Evolutionary conservation across 1,139 yeast genomes (phyloP).

Genomic region (Candida smagusa): DNA sequence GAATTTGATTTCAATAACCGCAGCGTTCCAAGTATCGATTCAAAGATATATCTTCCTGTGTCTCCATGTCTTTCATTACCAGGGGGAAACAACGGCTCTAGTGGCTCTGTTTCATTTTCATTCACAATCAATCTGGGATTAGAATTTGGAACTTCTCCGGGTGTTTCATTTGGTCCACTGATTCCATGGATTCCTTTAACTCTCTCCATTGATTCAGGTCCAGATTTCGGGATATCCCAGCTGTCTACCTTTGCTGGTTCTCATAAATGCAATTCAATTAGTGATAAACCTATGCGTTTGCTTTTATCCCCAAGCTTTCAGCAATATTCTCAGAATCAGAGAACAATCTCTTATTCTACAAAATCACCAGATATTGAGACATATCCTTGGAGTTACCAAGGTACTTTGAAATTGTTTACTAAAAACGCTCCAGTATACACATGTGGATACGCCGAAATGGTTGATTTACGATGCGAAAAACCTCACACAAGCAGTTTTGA

Average conservation of each 20-base stretch:
- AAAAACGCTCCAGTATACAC: constrained; percentile 2
- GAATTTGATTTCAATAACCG: constrained; percentile 3
- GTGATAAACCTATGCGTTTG: constrained; percentile 2
- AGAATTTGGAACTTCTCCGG: background rate
- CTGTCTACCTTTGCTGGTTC: background rate
- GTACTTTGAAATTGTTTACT: constrained; percentile 1
- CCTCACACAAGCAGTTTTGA: constrained; percentile 2
- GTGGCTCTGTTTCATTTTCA: background rate
- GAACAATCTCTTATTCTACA: constrained; percentile 1
- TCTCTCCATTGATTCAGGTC: background rate
- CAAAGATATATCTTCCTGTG: constrained; percentile 13
- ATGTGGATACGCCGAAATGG: constrained; percentile 4
- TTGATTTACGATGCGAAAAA: constrained; percentile 7
- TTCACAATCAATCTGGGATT: constrained; percentile 3
- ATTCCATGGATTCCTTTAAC: background rate
- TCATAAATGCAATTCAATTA: constrained; percentile 1
- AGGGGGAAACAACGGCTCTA: constrained; percentile 1
- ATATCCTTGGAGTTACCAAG: constrained; percentile 1
- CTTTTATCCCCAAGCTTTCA: constrained; percentile 4
- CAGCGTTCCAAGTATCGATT: constrained; percentile 2
- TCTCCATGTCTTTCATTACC: constrained; percentile 17
- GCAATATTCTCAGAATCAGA: background rate
- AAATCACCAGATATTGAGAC: background rate
- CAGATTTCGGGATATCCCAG: background rate
- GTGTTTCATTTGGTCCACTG: background rate